Conservation (phyloP, 345 rosid genomes). For the Passiflora organensis region DNA sequence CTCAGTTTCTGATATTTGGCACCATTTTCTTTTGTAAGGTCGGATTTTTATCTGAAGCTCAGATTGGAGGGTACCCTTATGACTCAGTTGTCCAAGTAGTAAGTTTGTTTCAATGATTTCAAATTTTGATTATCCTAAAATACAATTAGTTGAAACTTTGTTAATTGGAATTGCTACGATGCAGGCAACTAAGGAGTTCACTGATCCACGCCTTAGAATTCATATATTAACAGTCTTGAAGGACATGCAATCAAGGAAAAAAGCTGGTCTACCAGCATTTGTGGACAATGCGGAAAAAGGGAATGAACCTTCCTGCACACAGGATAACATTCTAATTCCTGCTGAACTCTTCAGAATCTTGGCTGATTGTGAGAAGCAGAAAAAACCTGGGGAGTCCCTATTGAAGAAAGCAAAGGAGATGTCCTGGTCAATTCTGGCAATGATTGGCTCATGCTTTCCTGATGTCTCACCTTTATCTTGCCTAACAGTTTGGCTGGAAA, state of each 20-base stretch:
- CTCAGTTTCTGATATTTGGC: too few relatives aligned
- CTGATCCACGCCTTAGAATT: constrained; percentile 78
- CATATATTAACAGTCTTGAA: constrained; percentile 82
- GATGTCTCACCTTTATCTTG: constrained; percentile 81
- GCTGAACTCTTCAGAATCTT: constrained; percentile 82
- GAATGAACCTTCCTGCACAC: constrained; percentile 39
- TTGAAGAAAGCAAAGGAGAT: constrained; percentile 81
- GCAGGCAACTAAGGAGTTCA: constrained; percentile 87
- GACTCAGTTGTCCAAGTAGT: constrained; percentile 77
- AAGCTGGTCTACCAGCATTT: constrained; percentile 41
- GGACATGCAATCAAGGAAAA: constrained; percentile 69
- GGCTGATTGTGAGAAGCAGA: constrained; percentile 87
- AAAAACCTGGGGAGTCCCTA: constrained; percentile 74
- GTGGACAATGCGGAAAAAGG: constrained; percentile 40
- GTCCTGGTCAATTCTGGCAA: constrained; percentile 94
- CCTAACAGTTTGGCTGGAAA: constrained; percentile 94
- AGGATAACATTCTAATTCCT: constrained; percentile 53
- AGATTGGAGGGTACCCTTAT: constrained; percentile 84
- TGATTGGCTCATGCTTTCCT: constrained; percentile 91
- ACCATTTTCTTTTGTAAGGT: constrained; percentile 49
- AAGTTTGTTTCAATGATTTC: constrained; percentile 36
- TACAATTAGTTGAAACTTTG: constrained; percentile 3
- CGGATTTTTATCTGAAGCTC: constrained; percentile 94
- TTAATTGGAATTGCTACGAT: constrained; percentile 15
- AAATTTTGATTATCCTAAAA: constrained; percentile 8